phyloP scores from a whole-genome alignment of 1,284 basidiomycete species.

The Malassezia sp. region DNA sequence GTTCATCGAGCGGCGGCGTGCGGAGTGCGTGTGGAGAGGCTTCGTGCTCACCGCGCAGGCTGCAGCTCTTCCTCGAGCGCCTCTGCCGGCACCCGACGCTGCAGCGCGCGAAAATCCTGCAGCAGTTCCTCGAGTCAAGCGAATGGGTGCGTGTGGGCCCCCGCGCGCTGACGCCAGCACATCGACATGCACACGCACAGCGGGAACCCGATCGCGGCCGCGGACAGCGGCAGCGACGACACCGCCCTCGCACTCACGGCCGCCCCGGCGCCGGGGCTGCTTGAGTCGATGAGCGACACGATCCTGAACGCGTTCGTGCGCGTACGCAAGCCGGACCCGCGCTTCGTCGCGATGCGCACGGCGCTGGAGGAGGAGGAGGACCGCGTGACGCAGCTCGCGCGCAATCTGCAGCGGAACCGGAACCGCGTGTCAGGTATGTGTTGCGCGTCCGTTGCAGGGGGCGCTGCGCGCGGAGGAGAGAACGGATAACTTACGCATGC shows the following conservation, averaged over 20 bases:
- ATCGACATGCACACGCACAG: conserved; percentile 45
- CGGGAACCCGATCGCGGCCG: conserved; percentile 14
- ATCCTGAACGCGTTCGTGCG: conserved; percentile 87
- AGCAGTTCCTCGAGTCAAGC: conserved; percentile 84
- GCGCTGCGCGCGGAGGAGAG: not conserved
- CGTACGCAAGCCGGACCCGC: conserved; percentile 88
- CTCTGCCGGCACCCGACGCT: conserved; percentile 83
- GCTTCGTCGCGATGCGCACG: conserved; percentile 82
- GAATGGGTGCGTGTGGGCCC: conserved; percentile 97
- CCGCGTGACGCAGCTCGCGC: conserved; percentile 64
- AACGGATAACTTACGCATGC: conserved; percentile 16
- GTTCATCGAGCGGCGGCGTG: conserved; percentile 80
- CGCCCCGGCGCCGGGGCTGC: conserved; percentile 21
- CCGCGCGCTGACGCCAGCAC: conserved; percentile 42
- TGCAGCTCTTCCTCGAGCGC: conserved; percentile 84
- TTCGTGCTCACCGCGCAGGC: too few species aligned
- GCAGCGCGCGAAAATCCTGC: conserved; percentile 76
- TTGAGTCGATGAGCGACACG: conserved; percentile 84
- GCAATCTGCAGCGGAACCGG: conserved; percentile 29
- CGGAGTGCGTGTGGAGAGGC: too few species aligned
- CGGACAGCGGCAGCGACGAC: conserved; percentile 8
- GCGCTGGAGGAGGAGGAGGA: conserved; percentile 90
- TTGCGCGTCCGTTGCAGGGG: conserved; percentile 7
- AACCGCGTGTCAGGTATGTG: conserved; percentile 60
- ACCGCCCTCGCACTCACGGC: conserved; percentile 16